These are phyloP conservation scores for Sphagnum tenellum DNA, from an alignment of 225 moss, liverwort and hornwort genomes.

Conservation along the genomic window DNA sequence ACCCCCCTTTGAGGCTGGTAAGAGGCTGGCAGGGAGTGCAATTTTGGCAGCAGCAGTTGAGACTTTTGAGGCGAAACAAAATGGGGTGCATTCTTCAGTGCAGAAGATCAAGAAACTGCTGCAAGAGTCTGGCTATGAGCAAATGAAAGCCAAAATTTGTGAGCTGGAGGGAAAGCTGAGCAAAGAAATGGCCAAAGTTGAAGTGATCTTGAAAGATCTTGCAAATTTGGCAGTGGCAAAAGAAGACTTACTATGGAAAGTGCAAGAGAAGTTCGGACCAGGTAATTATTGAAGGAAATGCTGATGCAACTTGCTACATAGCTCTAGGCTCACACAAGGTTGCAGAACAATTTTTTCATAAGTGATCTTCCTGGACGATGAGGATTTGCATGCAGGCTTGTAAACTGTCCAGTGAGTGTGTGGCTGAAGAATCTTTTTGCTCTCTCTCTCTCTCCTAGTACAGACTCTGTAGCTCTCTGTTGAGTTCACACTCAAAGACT, in stretches of 20 bases:
- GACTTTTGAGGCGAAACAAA: conserved; percentile 9
- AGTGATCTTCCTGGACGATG: no score
- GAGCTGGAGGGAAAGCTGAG: conserved; percentile 38
- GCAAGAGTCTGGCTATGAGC: conserved; percentile 34
- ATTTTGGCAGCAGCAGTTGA: conserved; percentile 11
- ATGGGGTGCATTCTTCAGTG: conserved; percentile 22
- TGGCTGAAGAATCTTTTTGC: no score
- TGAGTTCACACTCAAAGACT: no score
- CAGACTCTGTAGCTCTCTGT: no score
- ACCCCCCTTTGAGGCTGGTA: conserved; percentile 2
- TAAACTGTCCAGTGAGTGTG: no score
- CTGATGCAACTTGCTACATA: no score
- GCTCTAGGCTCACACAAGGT: no score
- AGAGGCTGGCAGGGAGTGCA: conserved; percentile 6
- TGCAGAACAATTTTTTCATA: no score
- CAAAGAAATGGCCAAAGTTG: conserved; percentile 22
- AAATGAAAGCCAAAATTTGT: conserved; percentile 24
- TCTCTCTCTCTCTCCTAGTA: no score
- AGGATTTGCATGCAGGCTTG: no score
- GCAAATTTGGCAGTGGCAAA: conserved; percentile 33
- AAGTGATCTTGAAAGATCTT: conserved; percentile 34
- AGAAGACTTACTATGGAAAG: conserved; percentile 28
- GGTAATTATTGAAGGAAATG: no score
- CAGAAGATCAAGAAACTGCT: conserved; percentile 32
- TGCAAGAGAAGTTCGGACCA: conserved; percentile 6